Percentiles rank a stretch among this genome's conserved stretches.
Evolutionary conservation across 2,329 filamentous ascomycete genomes (phyloP).

Genomic region (Allantophomopsis cytisporea): DNA sequence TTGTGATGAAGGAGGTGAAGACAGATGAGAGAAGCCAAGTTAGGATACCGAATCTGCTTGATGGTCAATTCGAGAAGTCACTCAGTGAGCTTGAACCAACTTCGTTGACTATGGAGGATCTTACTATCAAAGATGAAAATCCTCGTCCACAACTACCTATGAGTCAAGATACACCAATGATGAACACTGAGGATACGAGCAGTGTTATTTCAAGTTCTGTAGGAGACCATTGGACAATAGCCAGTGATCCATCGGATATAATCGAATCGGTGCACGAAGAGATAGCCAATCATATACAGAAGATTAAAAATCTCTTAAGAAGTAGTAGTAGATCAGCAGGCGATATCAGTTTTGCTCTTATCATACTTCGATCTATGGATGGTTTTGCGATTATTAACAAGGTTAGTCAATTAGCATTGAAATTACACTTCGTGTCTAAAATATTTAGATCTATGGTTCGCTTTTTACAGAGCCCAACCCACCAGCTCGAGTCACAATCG

Average conservation of each 20-base stretch:
- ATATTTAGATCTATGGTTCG: conserved; percentile 45
- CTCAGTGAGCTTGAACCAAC: background rate
- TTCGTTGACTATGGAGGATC: background rate
- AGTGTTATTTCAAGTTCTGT: too few species aligned
- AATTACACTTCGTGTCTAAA: too few species aligned
- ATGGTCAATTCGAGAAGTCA: conserved; percentile 37
- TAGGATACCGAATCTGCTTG: conserved; percentile 50
- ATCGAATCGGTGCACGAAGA: too few species aligned
- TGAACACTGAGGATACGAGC: conserved; percentile 16
- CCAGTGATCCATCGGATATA: too few species aligned
- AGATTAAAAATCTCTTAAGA: background rate
- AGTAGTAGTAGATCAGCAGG: conserved; percentile 17
- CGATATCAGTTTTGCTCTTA: conserved; percentile 39
- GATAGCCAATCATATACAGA: background rate
- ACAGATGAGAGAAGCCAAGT: background rate
- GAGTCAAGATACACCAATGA: too few species aligned
- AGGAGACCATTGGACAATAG: too few species aligned
- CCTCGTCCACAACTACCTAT: background rate
- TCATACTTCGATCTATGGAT: conserved; percentile 67
- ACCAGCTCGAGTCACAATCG: conserved; percentile 72
- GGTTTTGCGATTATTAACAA: conserved; percentile 67
- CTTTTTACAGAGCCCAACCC: conserved; percentile 71
- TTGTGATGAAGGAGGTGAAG: conserved; percentile 20
- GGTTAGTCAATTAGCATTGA: conserved; percentile 4
- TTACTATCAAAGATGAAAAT: conserved; percentile 1